Conservation (phyloP, 352 stramenopile genomes). For the Hyaloperonospora brassicae region DNA sequence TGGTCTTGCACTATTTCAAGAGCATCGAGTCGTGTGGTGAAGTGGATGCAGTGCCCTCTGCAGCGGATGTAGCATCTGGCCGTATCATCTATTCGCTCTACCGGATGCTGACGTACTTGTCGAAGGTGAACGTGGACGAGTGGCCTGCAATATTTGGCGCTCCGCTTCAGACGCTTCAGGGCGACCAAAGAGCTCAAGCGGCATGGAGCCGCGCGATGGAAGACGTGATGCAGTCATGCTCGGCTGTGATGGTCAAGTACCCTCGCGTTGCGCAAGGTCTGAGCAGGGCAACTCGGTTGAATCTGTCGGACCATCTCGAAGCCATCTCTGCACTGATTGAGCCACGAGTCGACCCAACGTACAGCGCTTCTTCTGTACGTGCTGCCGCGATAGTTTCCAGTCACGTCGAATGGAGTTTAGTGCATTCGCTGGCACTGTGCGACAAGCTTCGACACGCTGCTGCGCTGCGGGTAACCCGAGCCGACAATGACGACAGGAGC, state of each 20-base stretch:
- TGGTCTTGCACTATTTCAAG: conserved; percentile 24
- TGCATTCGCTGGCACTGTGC: conserved; percentile 20
- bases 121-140: conserved; percentile 7
- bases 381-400: conserved; percentile 11
- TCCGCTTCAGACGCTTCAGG: conserved; percentile 18
- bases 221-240: conserved; percentile 11
- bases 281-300: conserved; percentile 6
- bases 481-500: conserved; percentile 16
- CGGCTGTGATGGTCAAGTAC: conserved; percentile 11
- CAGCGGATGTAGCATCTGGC: conserved; percentile 14
- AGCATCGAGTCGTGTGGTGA: conserved; percentile 5
- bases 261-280: conserved; percentile 7
- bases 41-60: conserved; percentile 5
- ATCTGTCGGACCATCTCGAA: conserved; percentile 10
- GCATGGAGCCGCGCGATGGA: conserved; percentile 15
- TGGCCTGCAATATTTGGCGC: conserved; percentile 21
- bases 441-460: conserved; percentile 22
- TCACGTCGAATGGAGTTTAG: conserved; percentile 8
- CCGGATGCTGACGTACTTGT: conserved; percentile 19
- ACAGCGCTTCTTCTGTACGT: conserved; percentile 1
- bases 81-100: conserved; percentile 21
- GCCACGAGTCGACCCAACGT: not conserved
- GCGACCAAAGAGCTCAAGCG: conserved; percentile 7
- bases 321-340: conserved; percentile 18
- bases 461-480: conserved; percentile 9